A percentile compares a stretch with the other conserved stretches of the same genome.
Conservation (phyloP, 345 rosid species). For the Populus alba region DNA sequence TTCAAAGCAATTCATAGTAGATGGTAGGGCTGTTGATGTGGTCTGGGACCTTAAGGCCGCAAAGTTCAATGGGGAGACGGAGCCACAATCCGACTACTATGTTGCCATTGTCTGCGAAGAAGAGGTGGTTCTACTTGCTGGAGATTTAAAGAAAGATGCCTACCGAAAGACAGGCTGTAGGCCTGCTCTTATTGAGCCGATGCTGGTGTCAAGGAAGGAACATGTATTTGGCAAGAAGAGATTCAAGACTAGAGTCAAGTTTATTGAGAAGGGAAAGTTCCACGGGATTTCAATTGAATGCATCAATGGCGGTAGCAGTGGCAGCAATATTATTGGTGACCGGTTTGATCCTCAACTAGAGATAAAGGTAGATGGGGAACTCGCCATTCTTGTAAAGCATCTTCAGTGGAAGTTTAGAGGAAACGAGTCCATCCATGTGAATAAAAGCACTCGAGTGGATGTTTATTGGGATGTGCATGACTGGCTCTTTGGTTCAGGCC, state of each 20-base stretch:
- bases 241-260: slow-evolving; percentile 40
- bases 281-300: slow-evolving; percentile 46
- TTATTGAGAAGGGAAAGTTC: slow-evolving; percentile 34
- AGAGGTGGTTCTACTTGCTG: slow-evolving; percentile 51
- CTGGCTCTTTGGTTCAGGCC: slow-evolving; percentile 52
- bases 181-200: slow-evolving; percentile 51
- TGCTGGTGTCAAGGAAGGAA: slow-evolving; percentile 45
- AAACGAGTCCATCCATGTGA: slow-evolving; percentile 33
- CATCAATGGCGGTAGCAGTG: slow-evolving; percentile 4
- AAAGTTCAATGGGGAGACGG: slow-evolving; percentile 48
- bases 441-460: slow-evolving; percentile 31
- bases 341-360: slow-evolving; percentile 42
- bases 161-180: slow-evolving; percentile 46
- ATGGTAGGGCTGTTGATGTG: slow-evolving; percentile 34
- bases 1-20: slow-evolving; percentile 40
- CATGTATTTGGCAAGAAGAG: slow-evolving; percentile 52
- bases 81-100: slow-evolving; percentile 49
- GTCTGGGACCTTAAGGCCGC: slow-evolving; percentile 59
- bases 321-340: neutral
- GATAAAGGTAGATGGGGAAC: slow-evolving; percentile 46
- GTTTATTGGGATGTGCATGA: slow-evolving; percentile 61
- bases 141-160: slow-evolving; percentile 47
- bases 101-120: slow-evolving; percentile 55
- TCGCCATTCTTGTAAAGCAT: slow-evolving; percentile 42
- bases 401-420: slow-evolving; percentile 67